phyloP scores from a whole-genome alignment of 768 basidiomycete genomes.

The Termitomyces sp. region DNA sequence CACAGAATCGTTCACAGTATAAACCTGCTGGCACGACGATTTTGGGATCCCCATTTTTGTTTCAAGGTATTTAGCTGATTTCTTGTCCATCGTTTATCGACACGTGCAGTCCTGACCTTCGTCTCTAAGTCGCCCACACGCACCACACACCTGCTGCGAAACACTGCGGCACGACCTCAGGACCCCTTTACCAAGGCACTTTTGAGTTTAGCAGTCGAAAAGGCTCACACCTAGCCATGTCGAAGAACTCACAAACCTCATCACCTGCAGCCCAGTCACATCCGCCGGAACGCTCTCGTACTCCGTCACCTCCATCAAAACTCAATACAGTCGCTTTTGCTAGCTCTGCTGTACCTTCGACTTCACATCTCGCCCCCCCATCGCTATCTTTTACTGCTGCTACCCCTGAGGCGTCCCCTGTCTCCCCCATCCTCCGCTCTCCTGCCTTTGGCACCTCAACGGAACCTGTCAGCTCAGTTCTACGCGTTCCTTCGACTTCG shows the following conservation, averaged over 20 bases:
- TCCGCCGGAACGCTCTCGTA: slow-evolving; percentile 15
- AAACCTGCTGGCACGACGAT: slow-evolving; percentile 20
- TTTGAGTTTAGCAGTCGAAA: slow-evolving; percentile 13
- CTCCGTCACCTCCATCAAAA: slow-evolving; percentile 21
- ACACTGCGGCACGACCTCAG: slow-evolving; percentile 15
- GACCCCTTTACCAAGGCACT: slow-evolving; percentile 10
- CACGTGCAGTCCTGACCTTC: slow-evolving; percentile 13
- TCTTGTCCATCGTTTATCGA: background rate
- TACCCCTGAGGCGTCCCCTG: slow-evolving; percentile 36
- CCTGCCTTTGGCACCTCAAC: slow-evolving; percentile 22
- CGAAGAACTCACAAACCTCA: slow-evolving; percentile 7
- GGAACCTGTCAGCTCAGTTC: slow-evolving; percentile 22
- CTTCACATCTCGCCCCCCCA: slow-evolving; percentile 32
- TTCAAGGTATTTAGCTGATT: slow-evolving; percentile 25
- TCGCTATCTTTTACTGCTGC: slow-evolving; percentile 33
- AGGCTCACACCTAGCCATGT: slow-evolving; percentile 14
- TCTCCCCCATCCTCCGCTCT: slow-evolving; percentile 22
- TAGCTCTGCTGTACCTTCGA: slow-evolving; percentile 20
- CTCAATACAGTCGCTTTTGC: slow-evolving; percentile 20
- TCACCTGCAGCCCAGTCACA: slow-evolving; percentile 16
- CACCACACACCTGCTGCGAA: slow-evolving; percentile 28
- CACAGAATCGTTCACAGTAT: slow-evolving; percentile 18
- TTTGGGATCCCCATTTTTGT: slow-evolving; percentile 35
- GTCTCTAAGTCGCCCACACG: slow-evolving; percentile 25
- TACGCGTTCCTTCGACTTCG: slow-evolving; percentile 23